Percentiles rank a stretch among this genome's conserved stretches.
These are phyloP conservation scores for Daldinia bambusicola DNA, from an alignment of 495 filamentous ascomycete genomes.

Conservation along the genomic window DNA sequence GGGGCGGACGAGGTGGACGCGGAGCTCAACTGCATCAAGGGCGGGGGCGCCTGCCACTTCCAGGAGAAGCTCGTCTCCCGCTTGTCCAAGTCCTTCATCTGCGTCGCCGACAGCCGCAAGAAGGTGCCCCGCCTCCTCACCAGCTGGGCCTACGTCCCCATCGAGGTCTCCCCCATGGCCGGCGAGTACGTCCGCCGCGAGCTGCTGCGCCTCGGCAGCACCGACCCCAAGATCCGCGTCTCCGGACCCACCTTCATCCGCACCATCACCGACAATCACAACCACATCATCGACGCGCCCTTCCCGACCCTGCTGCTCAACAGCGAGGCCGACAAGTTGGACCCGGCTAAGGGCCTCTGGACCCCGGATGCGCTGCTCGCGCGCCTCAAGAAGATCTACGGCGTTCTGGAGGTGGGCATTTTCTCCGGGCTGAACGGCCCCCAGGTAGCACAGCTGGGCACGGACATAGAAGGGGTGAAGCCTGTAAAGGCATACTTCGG, in stretches of 20 bases:
- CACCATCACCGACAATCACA: slow-evolving; percentile 90
- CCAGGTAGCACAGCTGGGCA: slow-evolving; percentile 67
- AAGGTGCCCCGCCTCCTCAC: slow-evolving; percentile 79
- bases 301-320: slow-evolving; percentile 76
- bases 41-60: slow-evolving; percentile 94
- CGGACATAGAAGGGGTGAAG: slow-evolving; percentile 79
- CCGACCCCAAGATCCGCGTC: slow-evolving; percentile 72
- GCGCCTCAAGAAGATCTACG: slow-evolving; percentile 81
- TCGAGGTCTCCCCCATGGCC: slow-evolving; percentile 90
- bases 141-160: slow-evolving; percentile 84
- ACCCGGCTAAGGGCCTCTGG: slow-evolving; percentile 71
- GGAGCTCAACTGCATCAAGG: slow-evolving; percentile 96
- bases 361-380: slow-evolving; percentile 77
- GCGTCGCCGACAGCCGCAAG: slow-evolving; percentile 94
- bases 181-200: slow-evolving; percentile 74
- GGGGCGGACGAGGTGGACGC: slow-evolving; percentile 98
- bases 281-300: slow-evolving; percentile 92
- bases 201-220: slow-evolving; percentile 75
- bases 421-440: slow-evolving; percentile 83
- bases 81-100: slow-evolving; percentile 86
- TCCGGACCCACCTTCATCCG: slow-evolving; percentile 74
- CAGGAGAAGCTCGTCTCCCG: slow-evolving; percentile 97
- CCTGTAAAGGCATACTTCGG: slow-evolving; percentile 96
- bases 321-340: slow-evolving; percentile 64
- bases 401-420: slow-evolving; percentile 91